Evolutionary conservation across 257 asterid genomes (phyloP), one percentile per base, ranked within the genome.

Genomic region (Primulina tabacum): DNA sequence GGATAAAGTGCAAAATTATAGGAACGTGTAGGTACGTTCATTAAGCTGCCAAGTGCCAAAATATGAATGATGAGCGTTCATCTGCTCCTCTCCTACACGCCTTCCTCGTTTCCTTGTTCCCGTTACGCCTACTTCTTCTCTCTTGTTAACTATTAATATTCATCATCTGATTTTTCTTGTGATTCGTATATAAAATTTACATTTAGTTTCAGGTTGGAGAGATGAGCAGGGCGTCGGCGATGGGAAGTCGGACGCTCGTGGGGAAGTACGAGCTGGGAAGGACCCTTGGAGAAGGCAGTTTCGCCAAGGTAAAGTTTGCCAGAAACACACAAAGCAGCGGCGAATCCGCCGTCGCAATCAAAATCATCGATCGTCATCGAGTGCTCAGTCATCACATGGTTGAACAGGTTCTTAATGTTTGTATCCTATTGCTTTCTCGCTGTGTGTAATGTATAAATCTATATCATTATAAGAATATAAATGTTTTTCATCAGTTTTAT

Each of bases 251-350:
- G 33, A 85, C 85, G 33, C 84, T 88, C 32, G 95, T 90, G 6
- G 95, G 97, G 4, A 85, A 81, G 63, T 90, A 90, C 53, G 92
- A 88, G 71, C 77, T 88, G 8, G 95, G 95, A n/a, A 85, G 77
- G 80, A 90, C 95, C 3, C 80, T 90, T 2, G 97, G 97, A 0
- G 93, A 83, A 73, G 97, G 95, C 26, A 80, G 90, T 67, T 90
- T 83, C 77, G 95, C 90, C 14, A 90, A 90, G 91, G 91, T 90
- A 14, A 90, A 88, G 84, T 81, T 67, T 30, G 97, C 90, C 9
- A 82, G 74, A 10, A 72, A 90, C 71, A 60, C 76, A 8, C 69
- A 70, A 6, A 86, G 89, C 21, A 85, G 82, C 20, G 86, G 83
- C 20, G 55, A 50, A 14, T 50, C 8, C 21, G 8, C 57, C 33